These are phyloP conservation scores for Citrus cavaleriei DNA, from an alignment of 345 rosid species.

Conservation along the genomic window DNA sequence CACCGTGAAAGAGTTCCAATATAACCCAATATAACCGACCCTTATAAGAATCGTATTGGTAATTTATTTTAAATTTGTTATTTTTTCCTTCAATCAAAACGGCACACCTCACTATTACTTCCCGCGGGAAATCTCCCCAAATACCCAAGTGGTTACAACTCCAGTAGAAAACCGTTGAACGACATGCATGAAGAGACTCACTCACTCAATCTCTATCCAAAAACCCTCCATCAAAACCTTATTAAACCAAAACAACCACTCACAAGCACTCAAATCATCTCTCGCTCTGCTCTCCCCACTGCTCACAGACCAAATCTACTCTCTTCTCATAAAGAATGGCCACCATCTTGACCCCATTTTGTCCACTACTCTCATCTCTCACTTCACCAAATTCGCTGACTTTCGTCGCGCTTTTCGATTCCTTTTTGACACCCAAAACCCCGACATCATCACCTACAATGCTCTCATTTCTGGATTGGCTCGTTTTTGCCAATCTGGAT, in stretches of 20 bases:
- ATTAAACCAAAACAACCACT: slow-evolving; percentile 13
- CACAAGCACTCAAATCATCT: slow-evolving; percentile 30
- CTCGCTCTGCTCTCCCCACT: slow-evolving; percentile 13
- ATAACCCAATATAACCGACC: no score
- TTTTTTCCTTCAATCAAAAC: not conserved
- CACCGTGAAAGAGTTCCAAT: rapidly evolving
- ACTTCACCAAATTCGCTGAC: slow-evolving; percentile 23
- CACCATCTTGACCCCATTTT: slow-evolving; percentile 28
- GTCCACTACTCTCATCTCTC: slow-evolving; percentile 32
- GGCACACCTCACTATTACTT: not conserved
- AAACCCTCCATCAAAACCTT: slow-evolving; percentile 16
- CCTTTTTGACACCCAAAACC: slow-evolving; percentile 29
- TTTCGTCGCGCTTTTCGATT: slow-evolving; percentile 24
- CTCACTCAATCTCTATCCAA: not conserved
- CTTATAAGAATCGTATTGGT: no score
- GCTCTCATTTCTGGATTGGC: slow-evolving; percentile 38
- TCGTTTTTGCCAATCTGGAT: slow-evolving; percentile 4
- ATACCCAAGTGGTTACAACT: not conserved
- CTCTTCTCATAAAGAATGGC: slow-evolving; percentile 34
- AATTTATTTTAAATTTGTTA: not conserved
- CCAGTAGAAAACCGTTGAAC: not conserved
- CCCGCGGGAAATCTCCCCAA: not conserved
- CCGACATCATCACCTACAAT: slow-evolving; percentile 32
- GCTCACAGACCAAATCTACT: slow-evolving; percentile 34
- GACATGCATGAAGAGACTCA: slow-evolving; percentile 31